A percentile compares a stretch with the other conserved stretches of the same genome.
Evolutionary conservation across 2,329 filamentous ascomycete species (phyloP).

Genomic region (Periconia digitata): DNA sequence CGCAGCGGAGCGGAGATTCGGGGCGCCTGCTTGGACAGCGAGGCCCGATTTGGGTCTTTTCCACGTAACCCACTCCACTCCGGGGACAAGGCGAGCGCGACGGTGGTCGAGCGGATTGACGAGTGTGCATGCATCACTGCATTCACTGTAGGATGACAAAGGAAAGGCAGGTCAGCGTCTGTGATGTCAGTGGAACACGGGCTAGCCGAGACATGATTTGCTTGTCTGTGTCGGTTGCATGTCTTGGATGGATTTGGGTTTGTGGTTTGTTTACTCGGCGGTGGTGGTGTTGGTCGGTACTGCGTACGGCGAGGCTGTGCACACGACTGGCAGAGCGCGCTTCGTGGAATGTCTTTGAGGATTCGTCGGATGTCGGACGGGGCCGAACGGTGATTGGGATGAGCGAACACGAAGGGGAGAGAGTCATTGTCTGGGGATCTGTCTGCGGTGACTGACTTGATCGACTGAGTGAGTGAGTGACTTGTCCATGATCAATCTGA

Average conservation of each 20-base stretch:
- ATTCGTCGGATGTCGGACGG: slow-evolving; percentile 13
- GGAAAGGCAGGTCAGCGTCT: neutral
- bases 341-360: no score
- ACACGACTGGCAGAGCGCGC: slow-evolving; percentile 24
- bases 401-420: slow-evolving; percentile 9
- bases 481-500: no score
- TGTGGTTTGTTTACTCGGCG: slow-evolving; percentile 24
- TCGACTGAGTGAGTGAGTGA: no score
- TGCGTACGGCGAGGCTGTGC: slow-evolving; percentile 28
- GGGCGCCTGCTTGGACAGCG: neutral
- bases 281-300: slow-evolving; percentile 14
- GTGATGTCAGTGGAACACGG: slow-evolving; percentile 13
- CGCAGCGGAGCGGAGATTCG: slow-evolving; percentile 14
- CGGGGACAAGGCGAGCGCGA: slow-evolving; percentile 14
- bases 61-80: slow-evolving; percentile 7
- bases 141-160: slow-evolving; percentile 6
- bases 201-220: slow-evolving; percentile 18
- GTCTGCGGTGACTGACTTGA: slow-evolving; percentile 2
- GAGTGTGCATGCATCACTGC: no score
- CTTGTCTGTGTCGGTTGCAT: slow-evolving; percentile 15
- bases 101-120: slow-evolving; percentile 19
- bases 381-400: slow-evolving; percentile 21
- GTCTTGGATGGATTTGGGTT: slow-evolving; percentile 18
- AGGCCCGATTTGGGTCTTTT: slow-evolving; percentile 5
- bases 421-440: slow-evolving; percentile 3